Evolutionary conservation across 169 alveolate genomes (phyloP).

Genomic region (Plasmodium relictum): DNA sequence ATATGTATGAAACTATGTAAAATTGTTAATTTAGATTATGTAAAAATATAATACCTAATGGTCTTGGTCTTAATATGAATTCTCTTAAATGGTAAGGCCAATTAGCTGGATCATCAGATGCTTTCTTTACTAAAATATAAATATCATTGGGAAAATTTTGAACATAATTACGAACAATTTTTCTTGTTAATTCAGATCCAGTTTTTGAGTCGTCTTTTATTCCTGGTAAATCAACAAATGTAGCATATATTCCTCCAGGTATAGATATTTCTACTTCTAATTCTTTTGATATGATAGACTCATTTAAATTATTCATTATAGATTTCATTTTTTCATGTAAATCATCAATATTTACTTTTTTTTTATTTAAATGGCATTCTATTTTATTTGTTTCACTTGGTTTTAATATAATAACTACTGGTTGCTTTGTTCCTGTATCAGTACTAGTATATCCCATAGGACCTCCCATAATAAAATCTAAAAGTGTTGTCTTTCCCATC

Average conservation of each 20-base stretch:
- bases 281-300: slow-evolving; percentile 84
- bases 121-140: slow-evolving; percentile 90
- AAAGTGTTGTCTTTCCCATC: slow-evolving; percentile 93
- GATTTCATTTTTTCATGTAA: slow-evolving; percentile 89
- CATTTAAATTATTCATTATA: slow-evolving; percentile 86
- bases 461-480: slow-evolving; percentile 93
- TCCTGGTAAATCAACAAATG: slow-evolving; percentile 93
- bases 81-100: slow-evolving; percentile 92
- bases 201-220: slow-evolving; percentile 92
- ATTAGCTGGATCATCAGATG: slow-evolving; percentile 93
- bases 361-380: slow-evolving; percentile 66
- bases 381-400: slow-evolving; percentile 83
- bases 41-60: slow-evolving; percentile 71
- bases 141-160: slow-evolving; percentile 91
- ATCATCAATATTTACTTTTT: slow-evolving; percentile 80
- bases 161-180: slow-evolving; percentile 90
- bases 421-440: slow-evolving; percentile 93
- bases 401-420: slow-evolving; percentile 88
- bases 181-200: slow-evolving; percentile 90
- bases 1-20: neutral
- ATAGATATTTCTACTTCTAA: slow-evolving; percentile 90
- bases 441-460: slow-evolving; percentile 92
- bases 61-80: slow-evolving; percentile 87
- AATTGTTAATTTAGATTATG: neutral
- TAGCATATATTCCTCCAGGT: slow-evolving; percentile 92